Base-by-base conservation (phyloP, 106 monocot genomes). In the Dendrobium huoshanense region DNA sequence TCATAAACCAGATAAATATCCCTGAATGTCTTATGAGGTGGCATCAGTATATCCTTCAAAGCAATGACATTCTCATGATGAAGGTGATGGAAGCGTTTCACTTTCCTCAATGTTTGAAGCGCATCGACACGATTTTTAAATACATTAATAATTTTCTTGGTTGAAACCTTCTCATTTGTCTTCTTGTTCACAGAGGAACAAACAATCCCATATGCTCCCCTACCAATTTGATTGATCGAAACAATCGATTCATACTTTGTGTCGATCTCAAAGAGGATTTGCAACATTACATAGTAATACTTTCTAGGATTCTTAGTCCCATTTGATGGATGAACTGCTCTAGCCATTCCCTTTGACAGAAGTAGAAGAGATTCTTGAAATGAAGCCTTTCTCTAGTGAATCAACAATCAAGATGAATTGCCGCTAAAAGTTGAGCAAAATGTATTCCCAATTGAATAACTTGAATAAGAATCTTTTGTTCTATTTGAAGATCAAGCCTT, bases 1-100 rank as follows among this genome's bases (percentile, higher is more conserved):
- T 92, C 92, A 84, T 92, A 92, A 29, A 92, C 89, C 29, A 92
- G 83, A 56, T 92, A 92, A 20, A 92, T 87, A 82, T 92, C 92
- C 79, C 82, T 92, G 87, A 92, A 92, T 78, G 67, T 85, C 56
- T 77, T 85, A 51, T 70, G 43, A n/a, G 78, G 40, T 17, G 92
- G 85, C 85, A 92, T 85, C 92, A 92, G 89, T 25, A 92, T 86
- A 84, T 92, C 92, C 81, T 89, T 92, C 77, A 92, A 81, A 64
- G 80, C 85, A 74, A 92, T 92, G 41, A 89, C 87, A 84, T 92
- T 92, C 54, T 92, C 92, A 84, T 92, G 92, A 37, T 55, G 87
- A 0, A 89, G 56, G 49, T 92, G 85, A 1, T 87, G 83, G 67
- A 92, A 87, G 27, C 89, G 92, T 79, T 89, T 92, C 77, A 92